phyloP scores from a whole-genome alignment of 495 filamentous ascomycete genomes.

The Xylaria grammica region DNA sequence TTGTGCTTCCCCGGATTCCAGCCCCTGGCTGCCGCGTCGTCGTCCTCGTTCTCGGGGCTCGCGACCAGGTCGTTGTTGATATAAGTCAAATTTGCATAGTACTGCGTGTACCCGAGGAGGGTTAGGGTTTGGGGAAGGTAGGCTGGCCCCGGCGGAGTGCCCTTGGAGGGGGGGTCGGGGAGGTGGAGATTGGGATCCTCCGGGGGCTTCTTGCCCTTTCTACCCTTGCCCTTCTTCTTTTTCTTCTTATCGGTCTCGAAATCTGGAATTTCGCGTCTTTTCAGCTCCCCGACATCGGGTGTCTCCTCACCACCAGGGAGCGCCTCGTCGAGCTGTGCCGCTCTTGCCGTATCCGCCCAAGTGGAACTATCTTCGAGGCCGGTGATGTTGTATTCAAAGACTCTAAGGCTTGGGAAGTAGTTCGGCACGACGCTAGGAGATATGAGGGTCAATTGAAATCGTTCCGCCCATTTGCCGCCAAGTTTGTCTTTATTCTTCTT shows the following conservation, averaged over 20 bases:
- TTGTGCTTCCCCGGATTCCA: constrained; percentile 62
- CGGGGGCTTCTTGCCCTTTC: constrained; percentile 57
- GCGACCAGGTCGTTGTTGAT: constrained; percentile 71
- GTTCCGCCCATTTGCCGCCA: constrained; percentile 80
- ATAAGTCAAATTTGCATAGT: constrained; percentile 87
- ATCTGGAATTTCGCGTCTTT: constrained; percentile 29
- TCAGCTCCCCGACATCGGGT: constrained; percentile 25
- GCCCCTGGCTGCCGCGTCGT: constrained; percentile 33
- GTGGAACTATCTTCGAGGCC: constrained; percentile 64
- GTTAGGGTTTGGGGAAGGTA: constrained; percentile 87
- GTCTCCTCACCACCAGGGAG: background rate
- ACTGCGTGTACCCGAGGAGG: constrained; percentile 80
- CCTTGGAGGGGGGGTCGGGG: constrained; percentile 74
- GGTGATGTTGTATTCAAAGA: constrained; percentile 92
- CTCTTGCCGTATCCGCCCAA: constrained; percentile 46
- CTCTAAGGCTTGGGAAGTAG: constrained; percentile 84
- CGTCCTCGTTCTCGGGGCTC: constrained; percentile 25
- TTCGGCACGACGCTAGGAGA: constrained; percentile 89
- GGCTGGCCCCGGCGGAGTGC: constrained; percentile 81
- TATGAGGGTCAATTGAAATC: constrained; percentile 80
- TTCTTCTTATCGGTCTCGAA: constrained; percentile 42
- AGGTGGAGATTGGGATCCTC: constrained; percentile 67
- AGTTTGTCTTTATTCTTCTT: constrained; percentile 59
- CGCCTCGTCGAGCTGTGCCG: constrained; percentile 11
- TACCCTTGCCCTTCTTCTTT: constrained; percentile 58